phyloP scores from a whole-genome alignment of 129 eudicot genomes.

The Tagetes patula region DNA sequence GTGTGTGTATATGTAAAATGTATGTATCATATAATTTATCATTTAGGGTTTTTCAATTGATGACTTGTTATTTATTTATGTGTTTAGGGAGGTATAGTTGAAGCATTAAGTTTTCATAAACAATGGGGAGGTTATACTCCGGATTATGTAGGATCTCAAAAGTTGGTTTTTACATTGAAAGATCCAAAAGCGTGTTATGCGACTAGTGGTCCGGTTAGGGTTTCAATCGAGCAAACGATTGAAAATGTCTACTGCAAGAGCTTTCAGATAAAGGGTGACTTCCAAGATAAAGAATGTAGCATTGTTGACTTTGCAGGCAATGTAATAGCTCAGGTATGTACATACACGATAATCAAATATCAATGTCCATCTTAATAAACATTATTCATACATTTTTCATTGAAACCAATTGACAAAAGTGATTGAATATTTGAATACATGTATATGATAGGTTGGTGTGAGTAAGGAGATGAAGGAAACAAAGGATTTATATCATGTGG shows the following conservation, averaged over 20 bases:
- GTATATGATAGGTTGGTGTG: conserved; percentile 48
- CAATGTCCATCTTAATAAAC: too few species aligned
- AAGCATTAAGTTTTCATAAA: conserved; percentile 66
- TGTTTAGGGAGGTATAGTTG: conserved; percentile 65
- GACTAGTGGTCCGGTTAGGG: conserved; percentile 42
- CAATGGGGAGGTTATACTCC: conserved; percentile 72
- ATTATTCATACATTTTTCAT: too few species aligned
- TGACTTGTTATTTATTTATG: too few species aligned
- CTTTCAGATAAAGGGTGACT: conserved; percentile 57
- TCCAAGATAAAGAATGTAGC: conserved; percentile 60
- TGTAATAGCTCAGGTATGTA: conserved; percentile 60
- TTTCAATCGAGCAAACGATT: conserved; percentile 50
- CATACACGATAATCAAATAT: neutral
- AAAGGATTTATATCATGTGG: conserved; percentile 69
- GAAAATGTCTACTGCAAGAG: conserved; percentile 31
- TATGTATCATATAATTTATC: too few species aligned
- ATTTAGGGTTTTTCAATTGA: too few species aligned
- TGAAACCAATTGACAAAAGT: neutral
- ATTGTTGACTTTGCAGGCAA: conserved; percentile 55
- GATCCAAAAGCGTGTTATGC: conserved; percentile 57
- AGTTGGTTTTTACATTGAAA: conserved; percentile 63
- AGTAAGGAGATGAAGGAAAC: conserved; percentile 45
- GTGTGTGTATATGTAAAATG: too few species aligned
- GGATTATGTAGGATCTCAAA: conserved; percentile 51
- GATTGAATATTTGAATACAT: neutral